These are phyloP conservation scores for Yamadazyma philogaea DNA, from an alignment of 805 yeast species.

Conservation along the genomic window DNA sequence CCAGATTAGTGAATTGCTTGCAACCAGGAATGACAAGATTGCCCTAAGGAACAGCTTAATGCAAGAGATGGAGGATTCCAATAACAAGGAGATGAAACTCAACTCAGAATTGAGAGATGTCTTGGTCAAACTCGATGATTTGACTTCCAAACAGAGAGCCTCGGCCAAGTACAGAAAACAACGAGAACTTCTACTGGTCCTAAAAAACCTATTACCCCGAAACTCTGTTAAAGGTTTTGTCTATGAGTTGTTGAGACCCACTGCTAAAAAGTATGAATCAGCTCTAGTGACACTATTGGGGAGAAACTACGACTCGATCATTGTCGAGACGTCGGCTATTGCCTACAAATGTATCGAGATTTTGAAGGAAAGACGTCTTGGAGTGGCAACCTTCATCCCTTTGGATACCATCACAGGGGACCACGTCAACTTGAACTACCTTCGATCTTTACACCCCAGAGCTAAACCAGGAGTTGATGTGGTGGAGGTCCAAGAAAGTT, in stretches of 20 bases:
- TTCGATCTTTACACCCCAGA: conserved; percentile 50
- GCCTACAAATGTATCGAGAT: conserved; percentile 77
- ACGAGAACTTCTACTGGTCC: conserved; percentile 66
- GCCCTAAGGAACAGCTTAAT: conserved; percentile 26
- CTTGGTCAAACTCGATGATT: conserved; percentile 60
- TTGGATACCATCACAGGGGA: conserved; percentile 65
- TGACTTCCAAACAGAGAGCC: conserved; percentile 75
- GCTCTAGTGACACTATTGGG: conserved; percentile 82
- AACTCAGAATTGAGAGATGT: conserved; percentile 61
- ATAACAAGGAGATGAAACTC: conserved; percentile 54
- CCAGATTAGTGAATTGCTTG: conserved; percentile 31
- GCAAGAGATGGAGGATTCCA: conserved; percentile 33
- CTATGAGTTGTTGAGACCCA: conserved; percentile 75
- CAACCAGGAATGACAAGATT: conserved; percentile 25
- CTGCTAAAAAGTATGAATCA: conserved; percentile 63
- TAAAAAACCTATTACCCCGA: conserved; percentile 70
- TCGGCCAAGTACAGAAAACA: conserved; percentile 64
- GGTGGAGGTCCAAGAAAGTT: conserved; percentile 60
- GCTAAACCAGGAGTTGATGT: conserved; percentile 75
- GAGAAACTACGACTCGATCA: conserved; percentile 71
- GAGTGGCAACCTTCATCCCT: conserved; percentile 85
- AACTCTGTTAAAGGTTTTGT: conserved; percentile 78
- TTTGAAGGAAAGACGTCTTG: conserved; percentile 80
- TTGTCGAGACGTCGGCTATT: conserved; percentile 68
- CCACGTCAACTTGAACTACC: conserved; percentile 48